Evolutionary conservation across 2,329 filamentous ascomycete genomes (phyloP), one percentile per base, ranked within the genome.

Genomic region (Beauveria caledonica): DNA sequence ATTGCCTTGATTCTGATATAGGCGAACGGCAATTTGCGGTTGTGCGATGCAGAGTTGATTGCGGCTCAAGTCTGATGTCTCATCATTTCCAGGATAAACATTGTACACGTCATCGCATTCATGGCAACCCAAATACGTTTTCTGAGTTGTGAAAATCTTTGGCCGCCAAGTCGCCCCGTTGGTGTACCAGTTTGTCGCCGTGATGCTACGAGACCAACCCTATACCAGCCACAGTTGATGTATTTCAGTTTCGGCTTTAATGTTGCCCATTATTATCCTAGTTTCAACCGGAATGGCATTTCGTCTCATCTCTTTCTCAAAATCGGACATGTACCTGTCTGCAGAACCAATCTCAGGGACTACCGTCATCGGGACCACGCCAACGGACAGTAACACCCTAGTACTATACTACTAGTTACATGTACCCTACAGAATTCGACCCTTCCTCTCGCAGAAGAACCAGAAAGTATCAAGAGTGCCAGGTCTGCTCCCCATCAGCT

Each of bases 401-500:
- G 23, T 23, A 39, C 27, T 25, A 1, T 25, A 33, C 1, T 33
- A 33, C 29, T 33, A 13, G 29, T 33, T 33, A 8, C 21, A 25
- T 44, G 3, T 44, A 45, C 52, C 52, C 52, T 54, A 29, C 39
- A 44, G 23, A 44, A 10, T 36, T 8, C 11, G 33, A 6, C 33
- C 33, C 11, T 36, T 36, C 70, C 77, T 7, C 79, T 79, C 0
- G 74, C 74, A 1, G 76, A 78, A 33, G 72, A 72, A 0, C 78
- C 79, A 27, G 73, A 72, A 1, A 77, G 66, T 0, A 78, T 80
- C 60, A 80, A 66, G 5, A 76, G 62, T 1, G 68, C 65, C 3
- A 72, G 66, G 65, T 79, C 74, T 2, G 74, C 72, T 13, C 70
- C 70, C 63, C 71, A 74, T 29, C 70, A 62, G 1, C 60, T 54